Evolutionary conservation across 1,139 yeast genomes (phyloP), one percentile per base, ranked within the genome.

Genomic region (Candida glucosophila): DNA sequence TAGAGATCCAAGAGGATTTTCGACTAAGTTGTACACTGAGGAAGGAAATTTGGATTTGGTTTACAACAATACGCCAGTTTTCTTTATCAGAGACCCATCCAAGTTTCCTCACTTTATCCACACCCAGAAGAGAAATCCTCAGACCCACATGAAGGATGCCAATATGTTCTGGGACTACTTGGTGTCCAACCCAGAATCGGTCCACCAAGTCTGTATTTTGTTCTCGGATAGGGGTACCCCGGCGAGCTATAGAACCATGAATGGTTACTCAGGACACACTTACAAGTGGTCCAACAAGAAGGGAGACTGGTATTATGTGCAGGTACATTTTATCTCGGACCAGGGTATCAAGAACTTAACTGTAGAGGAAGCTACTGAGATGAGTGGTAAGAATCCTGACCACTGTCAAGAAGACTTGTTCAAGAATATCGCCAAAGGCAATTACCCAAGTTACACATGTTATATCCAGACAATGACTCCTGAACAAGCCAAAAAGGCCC

Each of bases 11-110:
- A 73, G 94, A 58, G 95, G 95, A 15, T 82, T 81, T 54, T 64
- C 92, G 28, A 73, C 78, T 42, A 82, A 82, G 59, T 68, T 83
- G 44, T 80, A 80, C 61, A 83, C 94, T 26, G 86, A 81, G 44
- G 90, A 82, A 55, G 95, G 95, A 44, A 78, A 77, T 59, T 65
- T 78, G 55, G 95, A 83, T 63, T 77, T 81, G 66, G 95, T 83
- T 20, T 80, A 77, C 67, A 83, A 82, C 68, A 83, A 83, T 66
- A 83, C 94, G 22, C 95, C 95, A 16, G 72, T 83, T 30, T 83
- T 83, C 57, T 83, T 83, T 59, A 65, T 83, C 39, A 73, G 94
- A 51, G 90, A 83, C 56, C 93, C 93, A 34, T 66, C 80, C 32
- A 81, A 83, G 65, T 83, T 83, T 65, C 93, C 93, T 27, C 77